Base-by-base conservation (phyloP, 2,329 filamentous ascomycete genomes). In the Xylariaceae sp. region DNA sequence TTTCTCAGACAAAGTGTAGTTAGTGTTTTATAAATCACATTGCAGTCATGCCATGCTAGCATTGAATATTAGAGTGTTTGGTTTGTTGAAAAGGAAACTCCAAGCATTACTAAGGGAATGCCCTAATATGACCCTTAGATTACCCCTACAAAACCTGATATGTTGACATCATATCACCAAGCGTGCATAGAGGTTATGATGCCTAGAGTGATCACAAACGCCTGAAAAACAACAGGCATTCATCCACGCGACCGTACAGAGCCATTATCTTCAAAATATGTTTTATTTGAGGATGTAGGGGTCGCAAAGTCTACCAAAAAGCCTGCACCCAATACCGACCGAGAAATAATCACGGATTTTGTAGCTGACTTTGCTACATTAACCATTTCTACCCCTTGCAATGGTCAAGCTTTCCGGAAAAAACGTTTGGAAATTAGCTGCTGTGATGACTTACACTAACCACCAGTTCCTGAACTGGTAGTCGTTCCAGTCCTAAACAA, bases 231-330 rank as follows among this genome's bases (percentile, higher is more conserved):
- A 2, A 32, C 47, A 26, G 51, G 45, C 9, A 54, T 54, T 19
- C 47, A 34, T 19, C 46, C 41, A 27, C 30, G 51, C 7, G 47
- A 54, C 35, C n/a, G 47, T 2, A 2, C 41, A 27, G 39, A 30
- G 8, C 19, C 43, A 19, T n/a, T 54, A 31, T 50, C 32, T n/a
- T 54, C 41, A 27, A 50, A 50, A 46, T 54, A 50, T 44, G 41
- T 54, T 3, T 39, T 54, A 2, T 19, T 54, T 11, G 47, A 54
- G 11, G 41, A 54, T 6, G 35, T 32, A 35, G 41, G 52, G 26
- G 29, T 54, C 5, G 32, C 32, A 6, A 34, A n/a, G 40, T 32
- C 6, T 37, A 31, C 11, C 4, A 32, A 6, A 9, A 4, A 19
- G 11, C 29, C 30, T 6, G 26, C 8, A n/a, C n/a, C n/a, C 27